Conservation (phyloP, 2,329 filamentous ascomycete species). For the Cladosporium sp. region DNA sequence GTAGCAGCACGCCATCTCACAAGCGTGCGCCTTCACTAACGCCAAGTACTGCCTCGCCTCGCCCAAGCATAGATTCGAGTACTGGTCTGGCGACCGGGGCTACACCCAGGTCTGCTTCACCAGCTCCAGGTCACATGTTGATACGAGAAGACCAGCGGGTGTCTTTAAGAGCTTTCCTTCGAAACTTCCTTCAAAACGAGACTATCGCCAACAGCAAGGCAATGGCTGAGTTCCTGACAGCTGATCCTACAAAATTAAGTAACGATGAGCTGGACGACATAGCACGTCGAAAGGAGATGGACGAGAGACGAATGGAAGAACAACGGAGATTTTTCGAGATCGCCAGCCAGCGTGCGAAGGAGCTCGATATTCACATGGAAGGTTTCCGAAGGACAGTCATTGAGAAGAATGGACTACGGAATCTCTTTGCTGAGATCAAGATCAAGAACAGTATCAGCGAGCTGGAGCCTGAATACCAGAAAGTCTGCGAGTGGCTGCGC, state of each 20-base stretch:
- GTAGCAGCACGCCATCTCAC: slow-evolving; percentile 39
- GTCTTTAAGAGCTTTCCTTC: slow-evolving; percentile 86
- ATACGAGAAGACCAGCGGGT: slow-evolving; percentile 82
- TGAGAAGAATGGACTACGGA: slow-evolving; percentile 82
- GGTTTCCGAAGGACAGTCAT: slow-evolving; percentile 68
- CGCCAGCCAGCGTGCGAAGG: slow-evolving; percentile 82
- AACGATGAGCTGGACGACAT: slow-evolving; percentile 87
- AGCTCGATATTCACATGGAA: slow-evolving; percentile 98
- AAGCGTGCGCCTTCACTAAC: slow-evolving; percentile 45
- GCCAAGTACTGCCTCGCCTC: slow-evolving; percentile 21
- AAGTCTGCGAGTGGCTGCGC: slow-evolving; percentile 96
- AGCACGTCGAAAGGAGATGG: slow-evolving; percentile 73
- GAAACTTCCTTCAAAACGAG: slow-evolving; percentile 80
- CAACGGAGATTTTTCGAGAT: slow-evolving; percentile 96
- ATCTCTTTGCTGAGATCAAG: slow-evolving; percentile 89
- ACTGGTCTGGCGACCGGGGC: slow-evolving; percentile 18
- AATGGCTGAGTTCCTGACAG: slow-evolving; percentile 80
- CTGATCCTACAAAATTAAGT: slow-evolving; percentile 69
- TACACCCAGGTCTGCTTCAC: slow-evolving; percentile 27
- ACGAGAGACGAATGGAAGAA: slow-evolving; percentile 86
- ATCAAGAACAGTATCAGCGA: slow-evolving; percentile 85
- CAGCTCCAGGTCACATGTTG: slow-evolving; percentile 17
- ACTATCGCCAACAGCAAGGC: slow-evolving; percentile 81
- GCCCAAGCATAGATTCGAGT: slow-evolving; percentile 23
- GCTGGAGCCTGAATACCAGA: slow-evolving; percentile 91